Evolutionary conservation across 352 stramenopile species (phyloP).

Genomic region (Phytophthora meadii): DNA sequence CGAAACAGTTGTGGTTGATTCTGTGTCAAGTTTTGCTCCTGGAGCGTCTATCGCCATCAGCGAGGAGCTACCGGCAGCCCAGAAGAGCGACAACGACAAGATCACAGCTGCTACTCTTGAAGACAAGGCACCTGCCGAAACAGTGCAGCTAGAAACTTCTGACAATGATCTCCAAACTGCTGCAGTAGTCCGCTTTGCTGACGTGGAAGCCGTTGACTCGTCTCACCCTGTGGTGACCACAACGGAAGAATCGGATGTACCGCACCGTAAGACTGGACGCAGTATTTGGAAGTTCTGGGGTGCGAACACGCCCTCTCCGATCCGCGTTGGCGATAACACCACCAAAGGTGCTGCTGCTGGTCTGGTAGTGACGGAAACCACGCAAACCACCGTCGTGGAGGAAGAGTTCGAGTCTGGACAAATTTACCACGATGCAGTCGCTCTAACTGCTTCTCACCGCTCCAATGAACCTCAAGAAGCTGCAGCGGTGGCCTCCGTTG

Average conservation of each 20-base stretch:
- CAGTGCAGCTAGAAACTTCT: background rate
- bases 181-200: background rate
- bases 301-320: constrained; percentile 16
- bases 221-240: background rate
- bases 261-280: constrained; percentile 25
- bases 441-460: constrained; percentile 7
- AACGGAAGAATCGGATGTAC: constrained; percentile 3
- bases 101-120: background rate
- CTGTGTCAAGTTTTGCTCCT: background rate
- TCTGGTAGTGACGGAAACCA: constrained; percentile 16
- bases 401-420: constrained; percentile 9
- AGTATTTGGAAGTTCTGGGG: constrained; percentile 42
- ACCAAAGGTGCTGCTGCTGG: background rate
- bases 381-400: constrained; percentile 16
- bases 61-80: constrained; percentile 6
- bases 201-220: background rate
- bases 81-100: constrained; percentile 1
- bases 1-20: background rate
- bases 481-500: background rate
- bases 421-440: background rate
- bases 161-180: background rate
- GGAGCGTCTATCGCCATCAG: background rate
- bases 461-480: constrained; percentile 2
- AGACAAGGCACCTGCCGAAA: constrained; percentile 2
- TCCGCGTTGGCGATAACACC: constrained; percentile 4